Evolutionary conservation across 1,139 yeast species (phyloP), one percentile per base, ranked within the genome.

Genomic region (Diutina pseudorugosa): DNA sequence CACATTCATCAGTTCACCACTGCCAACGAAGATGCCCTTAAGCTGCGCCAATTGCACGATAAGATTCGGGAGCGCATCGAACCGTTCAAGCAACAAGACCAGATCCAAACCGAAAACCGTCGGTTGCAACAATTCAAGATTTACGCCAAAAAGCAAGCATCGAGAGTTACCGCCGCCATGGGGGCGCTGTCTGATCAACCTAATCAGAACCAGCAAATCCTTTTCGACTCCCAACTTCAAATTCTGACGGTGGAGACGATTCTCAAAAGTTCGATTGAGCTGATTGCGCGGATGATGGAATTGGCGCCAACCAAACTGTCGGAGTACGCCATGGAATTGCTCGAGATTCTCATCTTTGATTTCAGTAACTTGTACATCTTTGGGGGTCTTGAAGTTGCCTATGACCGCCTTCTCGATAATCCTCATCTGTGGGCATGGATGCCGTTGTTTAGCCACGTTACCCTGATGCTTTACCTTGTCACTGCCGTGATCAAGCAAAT

Each of bases 251-350:
- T 87, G 2, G 93, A 88, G 59, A 70, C 75, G 1, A 76, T 88
- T 55, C 69, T 90, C 47, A 82, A 82, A 58, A 79, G 88, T 33
- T 77, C 85, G 3, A 87, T 90, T 33, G 98, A 91, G 65, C 77
- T 93, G 1, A 73, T 89, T 6, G 85, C 95, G 2, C 74, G 98
- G 61, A 73, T 85, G 6, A 76, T 88, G 61, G 96, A 89, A 61
- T 68, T 91, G 52, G 75, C 83, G 1, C 88, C 95, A 0, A 65
- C 67, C 20, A 83, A 77, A 56, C 73, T 87, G 6, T 77, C 85
- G 3, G 83, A 79, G 51, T 79, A 82, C 60, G 78, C 90, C 0
- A 69, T 80, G 51, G 89, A 82, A 55, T 67, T 90, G 21, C 72
- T 88, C 58, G 88, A 85, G 55, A 72, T 87, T 41, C 65, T 89